Evolutionary conservation across 1,284 basidiomycete genomes (phyloP).

Genomic region (Marasmius oreades): DNA sequence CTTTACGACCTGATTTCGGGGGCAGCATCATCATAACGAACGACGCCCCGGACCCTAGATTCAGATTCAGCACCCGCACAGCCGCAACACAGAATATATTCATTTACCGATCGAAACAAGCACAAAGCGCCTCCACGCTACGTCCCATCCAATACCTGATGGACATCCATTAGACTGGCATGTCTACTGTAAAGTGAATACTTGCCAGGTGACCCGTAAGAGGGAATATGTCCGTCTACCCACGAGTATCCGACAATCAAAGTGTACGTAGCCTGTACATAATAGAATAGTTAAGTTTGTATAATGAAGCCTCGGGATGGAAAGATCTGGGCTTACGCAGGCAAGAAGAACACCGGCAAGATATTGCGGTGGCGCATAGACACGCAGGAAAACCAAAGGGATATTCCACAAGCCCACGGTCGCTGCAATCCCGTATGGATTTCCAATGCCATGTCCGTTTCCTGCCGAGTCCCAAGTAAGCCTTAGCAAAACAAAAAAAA

Average conservation of each 20-base stretch:
- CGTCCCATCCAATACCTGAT: slow-evolving; percentile 38
- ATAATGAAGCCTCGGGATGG: not conserved
- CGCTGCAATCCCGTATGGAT: slow-evolving; percentile 56
- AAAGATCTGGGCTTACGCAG: slow-evolving; percentile 26
- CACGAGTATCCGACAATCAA: slow-evolving; percentile 59
- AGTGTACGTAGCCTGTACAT: slow-evolving; percentile 35
- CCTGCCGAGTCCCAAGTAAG: slow-evolving; percentile 27
- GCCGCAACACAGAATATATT: not conserved
- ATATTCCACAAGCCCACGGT: slow-evolving; percentile 47
- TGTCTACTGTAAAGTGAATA: not conserved
- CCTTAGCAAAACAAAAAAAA: slow-evolving; percentile 4
- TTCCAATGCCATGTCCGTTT: slow-evolving; percentile 47
- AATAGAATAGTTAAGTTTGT: not conserved
- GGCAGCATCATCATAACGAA: slow-evolving; percentile 50
- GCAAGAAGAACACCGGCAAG: slow-evolving; percentile 35
- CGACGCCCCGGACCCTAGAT: slow-evolving; percentile 39
- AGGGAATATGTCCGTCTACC: slow-evolving; percentile 50
- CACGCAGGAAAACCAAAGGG: slow-evolving; percentile 51
- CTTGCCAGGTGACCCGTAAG: slow-evolving; percentile 43
- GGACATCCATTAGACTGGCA: not conserved
- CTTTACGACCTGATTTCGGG: slow-evolving; percentile 44
- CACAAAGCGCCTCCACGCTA: slow-evolving; percentile 51
- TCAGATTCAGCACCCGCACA: not conserved
- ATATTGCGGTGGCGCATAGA: slow-evolving; percentile 45
- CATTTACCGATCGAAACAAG: slow-evolving; percentile 42